These are phyloP conservation scores for Saururus chinensis DNA, from an alignment of 164 flowering plant species.

Conservation along the genomic window DNA sequence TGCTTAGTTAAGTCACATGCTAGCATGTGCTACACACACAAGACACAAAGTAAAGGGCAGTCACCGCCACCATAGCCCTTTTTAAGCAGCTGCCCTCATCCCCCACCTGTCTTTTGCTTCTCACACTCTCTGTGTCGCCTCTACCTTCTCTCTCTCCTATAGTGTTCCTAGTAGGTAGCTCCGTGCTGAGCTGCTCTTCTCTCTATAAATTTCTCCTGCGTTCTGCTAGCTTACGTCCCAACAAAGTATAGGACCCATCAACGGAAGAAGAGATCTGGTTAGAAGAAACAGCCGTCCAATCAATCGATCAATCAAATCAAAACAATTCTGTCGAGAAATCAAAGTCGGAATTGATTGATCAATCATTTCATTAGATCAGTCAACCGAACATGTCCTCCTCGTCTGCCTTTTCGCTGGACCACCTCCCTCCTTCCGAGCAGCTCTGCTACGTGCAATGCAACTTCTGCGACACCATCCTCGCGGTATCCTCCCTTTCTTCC, in stretches of 20 bases:
- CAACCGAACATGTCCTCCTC: slow-evolving; percentile 52
- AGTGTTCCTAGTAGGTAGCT: background rate
- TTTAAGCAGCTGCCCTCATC: slow-evolving; percentile 1
- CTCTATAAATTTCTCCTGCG: slow-evolving; percentile 10
- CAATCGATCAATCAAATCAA: slow-evolving; percentile 24
- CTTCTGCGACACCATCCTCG: slow-evolving; percentile 85
- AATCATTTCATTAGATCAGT: slow-evolving; percentile 8
- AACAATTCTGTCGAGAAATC: background rate
- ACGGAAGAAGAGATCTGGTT: slow-evolving; percentile 9
- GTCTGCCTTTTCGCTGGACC: slow-evolving; percentile 65
- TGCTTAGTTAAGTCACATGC: background rate
- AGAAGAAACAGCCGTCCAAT: slow-evolving; percentile 23
- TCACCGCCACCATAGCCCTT: background rate
- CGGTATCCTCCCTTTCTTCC: slow-evolving; percentile 33
- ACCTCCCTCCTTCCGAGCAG: slow-evolving; percentile 76
- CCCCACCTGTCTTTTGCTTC: slow-evolving; percentile 11
- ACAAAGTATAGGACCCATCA: slow-evolving; percentile 5
- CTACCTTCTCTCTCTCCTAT: background rate
- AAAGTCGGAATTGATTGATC: slow-evolving; percentile 4
- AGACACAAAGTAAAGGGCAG: background rate
- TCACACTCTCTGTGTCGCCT: background rate
- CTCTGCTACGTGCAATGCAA: slow-evolving; percentile 94
- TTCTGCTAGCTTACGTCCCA: slow-evolving; percentile 4
- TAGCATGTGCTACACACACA: background rate
- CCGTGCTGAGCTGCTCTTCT: background rate